A percentile compares a stretch with the other conserved stretches of the same genome.
phyloP scores from a whole-genome alignment of 176 grass and related monocot species.

The Oryza longistaminata region DNA sequence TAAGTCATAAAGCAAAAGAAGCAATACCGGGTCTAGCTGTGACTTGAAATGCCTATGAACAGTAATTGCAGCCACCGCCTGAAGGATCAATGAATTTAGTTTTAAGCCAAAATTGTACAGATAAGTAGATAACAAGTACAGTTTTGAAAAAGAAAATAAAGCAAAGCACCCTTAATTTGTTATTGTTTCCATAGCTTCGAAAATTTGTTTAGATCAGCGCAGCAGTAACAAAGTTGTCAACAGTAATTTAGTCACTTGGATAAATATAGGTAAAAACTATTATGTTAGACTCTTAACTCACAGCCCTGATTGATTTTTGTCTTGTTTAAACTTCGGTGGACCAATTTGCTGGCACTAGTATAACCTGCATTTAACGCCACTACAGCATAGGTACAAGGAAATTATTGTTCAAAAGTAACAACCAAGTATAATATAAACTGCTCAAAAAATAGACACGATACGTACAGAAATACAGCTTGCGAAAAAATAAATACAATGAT shows the following conservation, averaged over 20 bases:
- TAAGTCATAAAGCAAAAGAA: conserved; percentile 40
- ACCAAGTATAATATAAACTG: conserved; percentile 12
- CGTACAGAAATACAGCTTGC: neutral
- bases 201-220: conserved; percentile 29
- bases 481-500: conserved; percentile 12
- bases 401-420: conserved; percentile 7
- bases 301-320: neutral
- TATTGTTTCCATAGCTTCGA: neutral
- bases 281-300: neutral
- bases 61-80: conserved; percentile 76
- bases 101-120: conserved; percentile 32
- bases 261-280: conserved; percentile 19
- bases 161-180: neutral
- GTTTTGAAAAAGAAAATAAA: conserved; percentile 10
- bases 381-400: neutral
- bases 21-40: conserved; percentile 71
- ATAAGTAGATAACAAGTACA: conserved; percentile 22
- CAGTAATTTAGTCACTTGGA: conserved; percentile 5
- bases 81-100: conserved; percentile 28
- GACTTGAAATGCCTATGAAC: conserved; percentile 84
- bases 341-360: neutral
- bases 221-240: neutral
- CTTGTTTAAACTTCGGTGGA: neutral
- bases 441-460: neutral
- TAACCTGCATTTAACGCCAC: neutral